These are phyloP conservation scores for Gastrodia elata DNA, from an alignment of 106 monocot species.

Conservation along the genomic window DNA sequence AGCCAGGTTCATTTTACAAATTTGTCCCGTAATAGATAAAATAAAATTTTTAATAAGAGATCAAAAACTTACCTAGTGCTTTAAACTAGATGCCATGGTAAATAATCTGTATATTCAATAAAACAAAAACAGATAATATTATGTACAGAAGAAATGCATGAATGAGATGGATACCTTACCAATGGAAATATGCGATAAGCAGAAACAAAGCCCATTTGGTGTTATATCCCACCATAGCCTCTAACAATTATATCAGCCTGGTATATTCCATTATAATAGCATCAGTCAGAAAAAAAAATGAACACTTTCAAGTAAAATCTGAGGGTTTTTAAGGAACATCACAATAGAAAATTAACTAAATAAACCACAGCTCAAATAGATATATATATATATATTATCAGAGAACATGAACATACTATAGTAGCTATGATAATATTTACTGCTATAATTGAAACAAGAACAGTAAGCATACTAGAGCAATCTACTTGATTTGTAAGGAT, in stretches of 20 bases:
- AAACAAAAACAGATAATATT: neutral
- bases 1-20: neutral
- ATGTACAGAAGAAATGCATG: neutral
- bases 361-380: neutral
- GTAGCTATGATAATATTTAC: neutral
- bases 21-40: neutral
- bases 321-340: neutral
- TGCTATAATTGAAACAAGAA: neutral
- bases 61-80: neutral
- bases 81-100: neutral
- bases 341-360: neutral
- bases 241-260: slow-evolving; percentile 88
- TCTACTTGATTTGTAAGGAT: neutral
- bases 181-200: slow-evolving; percentile 64
- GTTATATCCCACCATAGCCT: slow-evolving; percentile 96
- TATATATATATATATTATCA: neutral
- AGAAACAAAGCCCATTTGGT: slow-evolving; percentile 82
- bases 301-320: neutral
- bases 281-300: slow-evolving; percentile 3
- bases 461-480: neutral
- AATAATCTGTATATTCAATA: neutral
- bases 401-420: neutral
- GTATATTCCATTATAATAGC: neutral
- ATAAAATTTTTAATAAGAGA: neutral
- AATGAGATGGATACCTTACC: slow-evolving; percentile 30